Evolutionary conservation across 2,329 filamentous ascomycete genomes (phyloP).

Genomic region (Microsporum ferrugineum): DNA sequence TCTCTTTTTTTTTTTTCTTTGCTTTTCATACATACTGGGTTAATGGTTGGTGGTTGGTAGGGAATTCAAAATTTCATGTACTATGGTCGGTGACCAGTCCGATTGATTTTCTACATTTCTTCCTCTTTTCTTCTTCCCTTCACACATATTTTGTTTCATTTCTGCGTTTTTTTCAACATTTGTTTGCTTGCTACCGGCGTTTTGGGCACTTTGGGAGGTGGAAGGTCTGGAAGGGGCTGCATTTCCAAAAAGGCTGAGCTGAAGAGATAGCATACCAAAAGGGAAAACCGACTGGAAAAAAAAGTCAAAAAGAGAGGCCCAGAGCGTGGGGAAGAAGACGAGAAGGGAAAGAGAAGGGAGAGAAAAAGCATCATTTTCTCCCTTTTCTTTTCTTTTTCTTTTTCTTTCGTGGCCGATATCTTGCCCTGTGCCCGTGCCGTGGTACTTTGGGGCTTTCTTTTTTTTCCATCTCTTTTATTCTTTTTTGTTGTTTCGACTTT

Average conservation of each 20-base stretch:
- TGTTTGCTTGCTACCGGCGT: background rate
- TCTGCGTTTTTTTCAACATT: background rate
- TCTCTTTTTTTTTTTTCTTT: background rate
- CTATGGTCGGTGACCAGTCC: constrained; percentile 2
- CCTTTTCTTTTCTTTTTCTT: background rate
- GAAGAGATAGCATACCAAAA: background rate
- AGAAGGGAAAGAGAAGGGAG: background rate
- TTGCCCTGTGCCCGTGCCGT: background rate
- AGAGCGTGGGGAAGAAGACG: background rate
- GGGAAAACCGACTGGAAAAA: background rate
- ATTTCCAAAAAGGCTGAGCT: background rate
- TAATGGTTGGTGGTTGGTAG: background rate
- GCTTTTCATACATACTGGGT: background rate
- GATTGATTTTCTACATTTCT: background rate
- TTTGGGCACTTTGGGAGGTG: background rate
- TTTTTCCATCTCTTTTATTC: background rate
- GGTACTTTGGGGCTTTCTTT: background rate
- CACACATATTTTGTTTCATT: background rate
- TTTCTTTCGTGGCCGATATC: background rate
- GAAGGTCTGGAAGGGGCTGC: background rate
- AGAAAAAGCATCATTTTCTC: background rate
- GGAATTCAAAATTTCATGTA: background rate
- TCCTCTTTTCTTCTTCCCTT: background rate
- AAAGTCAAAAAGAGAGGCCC: background rate
- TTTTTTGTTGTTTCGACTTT: background rate